These are phyloP conservation scores for Deinandra increscens DNA, from an alignment of 129 eudicot genomes.

Conservation along the genomic window DNA sequence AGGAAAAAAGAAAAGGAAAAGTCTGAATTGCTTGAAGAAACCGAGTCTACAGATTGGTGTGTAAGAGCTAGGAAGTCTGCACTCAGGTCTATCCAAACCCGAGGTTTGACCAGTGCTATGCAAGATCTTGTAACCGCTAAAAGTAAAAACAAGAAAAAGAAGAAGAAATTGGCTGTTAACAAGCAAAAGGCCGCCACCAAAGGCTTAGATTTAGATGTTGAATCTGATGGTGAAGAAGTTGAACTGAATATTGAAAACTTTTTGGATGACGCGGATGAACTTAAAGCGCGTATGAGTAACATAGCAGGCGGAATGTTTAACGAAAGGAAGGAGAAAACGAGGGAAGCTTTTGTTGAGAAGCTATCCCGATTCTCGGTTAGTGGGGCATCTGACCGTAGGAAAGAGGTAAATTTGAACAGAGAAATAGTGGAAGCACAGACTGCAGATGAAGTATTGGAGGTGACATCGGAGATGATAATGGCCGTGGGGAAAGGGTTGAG, in stretches of 20 bases:
- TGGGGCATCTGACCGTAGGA: slow-evolving; percentile 58
- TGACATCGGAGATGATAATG: slow-evolving; percentile 51
- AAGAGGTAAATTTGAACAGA: slow-evolving; percentile 66
- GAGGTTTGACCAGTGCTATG: slow-evolving; percentile 64
- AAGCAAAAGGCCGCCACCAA: slow-evolving; percentile 29
- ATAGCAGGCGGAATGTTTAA: slow-evolving; percentile 79
- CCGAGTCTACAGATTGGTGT: slow-evolving; percentile 78
- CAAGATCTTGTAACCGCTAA: slow-evolving; percentile 43
- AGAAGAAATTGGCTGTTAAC: slow-evolving; percentile 31
- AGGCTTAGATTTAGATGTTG: slow-evolving; percentile 17
- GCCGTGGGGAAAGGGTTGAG: slow-evolving; percentile 90
- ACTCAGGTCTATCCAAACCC: slow-evolving; percentile 67
- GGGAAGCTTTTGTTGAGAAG: slow-evolving; percentile 65
- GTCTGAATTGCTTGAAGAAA: slow-evolving; percentile 49
- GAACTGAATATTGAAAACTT: slow-evolving; percentile 34
- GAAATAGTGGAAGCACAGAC: slow-evolving; percentile 80
- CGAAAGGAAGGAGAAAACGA: slow-evolving; percentile 55
- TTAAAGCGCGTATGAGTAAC: slow-evolving; percentile 46
- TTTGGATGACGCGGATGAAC: slow-evolving; percentile 28
- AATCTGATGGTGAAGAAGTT: slow-evolving; percentile 39
- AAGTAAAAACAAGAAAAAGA: slow-evolving; percentile 48
- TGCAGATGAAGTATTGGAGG: slow-evolving; percentile 76
- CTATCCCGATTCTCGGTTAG: slow-evolving; percentile 54
- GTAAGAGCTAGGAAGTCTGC: slow-evolving; percentile 91
- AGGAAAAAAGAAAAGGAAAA: slow-evolving; percentile 48